These are phyloP conservation scores for Akanthomyces dipterigenus DNA, from an alignment of 2,329 filamentous ascomycete genomes.

Conservation along the genomic window DNA sequence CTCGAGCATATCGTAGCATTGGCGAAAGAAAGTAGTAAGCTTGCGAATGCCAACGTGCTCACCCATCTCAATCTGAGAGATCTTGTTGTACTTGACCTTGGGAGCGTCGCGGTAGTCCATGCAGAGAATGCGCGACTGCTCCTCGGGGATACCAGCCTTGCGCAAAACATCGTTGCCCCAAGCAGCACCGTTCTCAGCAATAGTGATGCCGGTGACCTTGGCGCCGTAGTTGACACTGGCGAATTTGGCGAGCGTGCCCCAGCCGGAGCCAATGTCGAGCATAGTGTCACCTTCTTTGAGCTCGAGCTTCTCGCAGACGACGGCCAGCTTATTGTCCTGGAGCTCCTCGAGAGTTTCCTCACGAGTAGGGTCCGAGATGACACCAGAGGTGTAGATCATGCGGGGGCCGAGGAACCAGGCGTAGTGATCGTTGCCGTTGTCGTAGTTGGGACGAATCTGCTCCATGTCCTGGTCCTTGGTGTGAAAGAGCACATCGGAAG, in stretches of 20 bases:
- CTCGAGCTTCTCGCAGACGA: constrained; percentile 93
- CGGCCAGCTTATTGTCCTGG: constrained; percentile 93
- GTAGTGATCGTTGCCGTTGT: constrained; percentile 97
- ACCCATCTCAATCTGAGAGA: constrained; percentile 96
- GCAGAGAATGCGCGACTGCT: constrained; percentile 88
- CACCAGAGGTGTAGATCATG: constrained; percentile 97
- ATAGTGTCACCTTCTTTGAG: constrained; percentile 74
- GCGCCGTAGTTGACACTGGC: constrained; percentile 89
- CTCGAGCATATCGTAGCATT: constrained; percentile 92
- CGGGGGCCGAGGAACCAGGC: constrained; percentile 96
- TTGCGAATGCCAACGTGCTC: constrained; percentile 96
- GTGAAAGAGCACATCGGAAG: constrained; percentile 88
- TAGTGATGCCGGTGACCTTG: constrained; percentile 79
- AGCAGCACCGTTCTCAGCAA: constrained; percentile 91
- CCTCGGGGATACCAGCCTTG: constrained; percentile 72
- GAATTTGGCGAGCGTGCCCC: constrained; percentile 92
- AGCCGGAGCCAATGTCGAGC: constrained; percentile 95
- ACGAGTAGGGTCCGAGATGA: constrained; percentile 79
- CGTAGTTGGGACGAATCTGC: constrained; percentile 95
- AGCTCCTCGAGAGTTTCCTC: constrained; percentile 92
- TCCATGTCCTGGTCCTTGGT: constrained; percentile 93
- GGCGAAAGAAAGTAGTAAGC: constrained; percentile 71
- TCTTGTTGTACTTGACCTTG: constrained; percentile 81
- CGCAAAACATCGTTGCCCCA: constrained; percentile 92
- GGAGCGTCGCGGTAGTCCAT: constrained; percentile 96